Evolutionary conservation across 2,329 filamentous ascomycete genomes (phyloP).

Genomic region (Fonsecaea pugnacius): DNA sequence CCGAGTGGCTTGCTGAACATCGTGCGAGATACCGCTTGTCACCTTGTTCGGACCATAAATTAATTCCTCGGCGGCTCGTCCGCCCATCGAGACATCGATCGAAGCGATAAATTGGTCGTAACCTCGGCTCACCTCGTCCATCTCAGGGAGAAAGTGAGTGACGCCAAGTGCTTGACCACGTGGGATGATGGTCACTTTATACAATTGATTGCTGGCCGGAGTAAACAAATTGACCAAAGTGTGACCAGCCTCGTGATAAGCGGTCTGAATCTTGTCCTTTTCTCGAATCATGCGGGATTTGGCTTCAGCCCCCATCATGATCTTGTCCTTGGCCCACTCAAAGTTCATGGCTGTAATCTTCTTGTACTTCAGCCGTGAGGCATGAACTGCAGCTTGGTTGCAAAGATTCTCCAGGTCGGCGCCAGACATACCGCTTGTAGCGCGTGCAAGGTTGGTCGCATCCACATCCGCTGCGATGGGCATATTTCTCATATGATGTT

Average conservation of each 20-base stretch:
- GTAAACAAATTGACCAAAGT: conserved; percentile 86
- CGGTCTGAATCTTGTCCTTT: conserved; percentile 88
- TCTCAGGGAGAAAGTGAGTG: conserved; percentile 84
- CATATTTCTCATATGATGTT: conserved; percentile 92
- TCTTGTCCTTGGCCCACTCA: conserved; percentile 97
- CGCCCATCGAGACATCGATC: conserved; percentile 81
- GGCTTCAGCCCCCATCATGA: conserved; percentile 94
- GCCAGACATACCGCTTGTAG: conserved; percentile 89
- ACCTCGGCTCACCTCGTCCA: conserved; percentile 81
- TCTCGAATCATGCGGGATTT: conserved; percentile 86
- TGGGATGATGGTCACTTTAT: conserved; percentile 97
- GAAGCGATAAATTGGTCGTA: conserved; percentile 79
- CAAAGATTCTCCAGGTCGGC: conserved; percentile 96
- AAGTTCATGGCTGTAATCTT: conserved; percentile 79
- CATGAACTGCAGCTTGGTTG: conserved; percentile 92
- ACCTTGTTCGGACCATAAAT: conserved; percentile 90
- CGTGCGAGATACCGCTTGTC: conserved; percentile 81
- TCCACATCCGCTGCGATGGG: conserved; percentile 81
- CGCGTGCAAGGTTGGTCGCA: conserved; percentile 78
- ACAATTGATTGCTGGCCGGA: conserved; percentile 74
- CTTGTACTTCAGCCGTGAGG: conserved; percentile 81
- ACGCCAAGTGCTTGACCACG: conserved; percentile 84
- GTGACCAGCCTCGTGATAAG: conserved; percentile 94
- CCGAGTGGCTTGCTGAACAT: conserved; percentile 80
- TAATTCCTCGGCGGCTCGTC: conserved; percentile 86